Conservation (phyloP, 202 grass and related monocot genomes). For the Alloteropsis angusta region DNA sequence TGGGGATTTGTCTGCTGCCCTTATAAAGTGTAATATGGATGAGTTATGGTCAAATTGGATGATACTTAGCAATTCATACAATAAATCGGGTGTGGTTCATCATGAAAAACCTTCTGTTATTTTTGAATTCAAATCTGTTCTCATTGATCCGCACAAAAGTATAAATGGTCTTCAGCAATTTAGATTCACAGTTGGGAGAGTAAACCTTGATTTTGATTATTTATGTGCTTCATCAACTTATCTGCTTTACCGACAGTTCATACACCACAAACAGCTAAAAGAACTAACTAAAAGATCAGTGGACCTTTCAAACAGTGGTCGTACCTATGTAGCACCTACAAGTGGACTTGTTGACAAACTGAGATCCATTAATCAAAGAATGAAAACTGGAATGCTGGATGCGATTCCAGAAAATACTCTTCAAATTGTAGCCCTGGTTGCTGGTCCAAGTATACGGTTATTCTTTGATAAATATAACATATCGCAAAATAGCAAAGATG, state of each 20-base stretch:
- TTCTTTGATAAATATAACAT: slow-evolving; percentile 38
- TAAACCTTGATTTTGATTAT: slow-evolving; percentile 60
- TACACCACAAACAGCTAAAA: slow-evolving; percentile 33
- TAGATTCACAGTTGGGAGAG: slow-evolving; percentile 50
- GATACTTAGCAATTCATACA: slow-evolving; percentile 36
- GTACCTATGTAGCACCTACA: slow-evolving; percentile 22
- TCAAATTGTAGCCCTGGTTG: slow-evolving; percentile 41
- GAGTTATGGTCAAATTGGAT: slow-evolving; percentile 60
- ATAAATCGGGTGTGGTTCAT: slow-evolving; percentile 37
- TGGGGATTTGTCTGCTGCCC: background rate
- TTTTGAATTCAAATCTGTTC: slow-evolving; percentile 48
- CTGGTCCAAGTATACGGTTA: slow-evolving; percentile 45
- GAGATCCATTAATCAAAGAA: slow-evolving; percentile 29
- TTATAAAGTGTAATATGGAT: slow-evolving; percentile 39
- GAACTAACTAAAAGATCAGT: slow-evolving; percentile 21
- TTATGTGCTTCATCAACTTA: slow-evolving; percentile 43
- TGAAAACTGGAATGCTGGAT: slow-evolving; percentile 30
- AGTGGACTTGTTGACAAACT: slow-evolving; percentile 31
- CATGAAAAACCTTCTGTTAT: slow-evolving; percentile 51
- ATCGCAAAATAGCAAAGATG: slow-evolving; percentile 26
- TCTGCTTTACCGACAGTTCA: slow-evolving; percentile 34
- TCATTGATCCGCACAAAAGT: slow-evolving; percentile 45
- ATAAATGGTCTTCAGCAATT: slow-evolving; percentile 40
- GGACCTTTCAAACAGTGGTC: background rate
- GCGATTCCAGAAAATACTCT: slow-evolving; percentile 46